Base-by-base conservation (phyloP, 2,329 filamentous ascomycete genomes). In the Aspergillus sp. region DNA sequence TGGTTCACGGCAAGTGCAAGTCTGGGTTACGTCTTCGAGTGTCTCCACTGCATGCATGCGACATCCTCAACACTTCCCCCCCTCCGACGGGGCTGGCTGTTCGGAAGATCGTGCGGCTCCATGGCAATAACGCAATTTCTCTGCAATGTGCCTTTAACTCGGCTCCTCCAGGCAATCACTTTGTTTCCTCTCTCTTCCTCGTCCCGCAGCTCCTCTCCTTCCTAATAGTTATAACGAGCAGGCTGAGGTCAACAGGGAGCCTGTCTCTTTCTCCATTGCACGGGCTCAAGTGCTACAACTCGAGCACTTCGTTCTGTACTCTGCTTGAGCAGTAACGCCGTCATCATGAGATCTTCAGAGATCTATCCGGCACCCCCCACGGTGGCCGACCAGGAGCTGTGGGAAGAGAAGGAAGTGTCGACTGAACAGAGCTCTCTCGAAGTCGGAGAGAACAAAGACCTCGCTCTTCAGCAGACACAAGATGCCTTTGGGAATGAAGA, bases 401-500 rank as follows among this genome's bases (percentile, higher is more conserved):
- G 50, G 13, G 55, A 61, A 13, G 59, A 59, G 23, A 67, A 66
- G 50, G 32, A 36, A 15, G 13, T 50, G 13, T 41, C 57, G 13
- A 52, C 48, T 6, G 60, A 62, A 47, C 56, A 62, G 53, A 51
- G 53, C 17, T 62, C 63, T 4, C 42, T 63, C 11, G 53, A 42
- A 15, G 36, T 53, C 8, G 69, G 66, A 42, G 66, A 68, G 39
- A 68, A 72, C 55, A 70, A 70, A 48, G 47, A 62, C 7, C 48
- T 62, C 10, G 50, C 47, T 1, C 65, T 68, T 15, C 54, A 64
- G 15, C 70, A 70, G 48, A 54, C 62, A 36, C 65, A 70, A 38
- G 77, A 78, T 66, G 71, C 75, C n/a, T 78, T 78, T 64, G 76
- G 76, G 8, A 66, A 78, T 59, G 76, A 79, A 62, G 71, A 73